Percentiles rank a stretch among this genome's conserved stretches.
Conservation (phyloP, 2,329 filamentous ascomycete species). For the Immersiporthe knoxdaviesiana region DNA sequence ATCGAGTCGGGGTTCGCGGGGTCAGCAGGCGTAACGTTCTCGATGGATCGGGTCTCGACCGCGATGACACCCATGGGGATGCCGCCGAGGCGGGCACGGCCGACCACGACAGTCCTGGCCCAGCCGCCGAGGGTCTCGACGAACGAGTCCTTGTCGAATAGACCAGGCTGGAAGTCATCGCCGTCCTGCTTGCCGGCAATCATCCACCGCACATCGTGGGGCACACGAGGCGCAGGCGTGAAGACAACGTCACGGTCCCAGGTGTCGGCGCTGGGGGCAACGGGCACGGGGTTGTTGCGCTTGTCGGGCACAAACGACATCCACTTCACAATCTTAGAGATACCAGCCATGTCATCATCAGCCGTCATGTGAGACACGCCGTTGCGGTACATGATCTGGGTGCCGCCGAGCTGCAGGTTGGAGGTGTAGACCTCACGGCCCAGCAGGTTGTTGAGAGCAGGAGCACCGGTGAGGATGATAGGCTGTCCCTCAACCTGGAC, state of each 20-base stretch:
- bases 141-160: conserved; percentile 97
- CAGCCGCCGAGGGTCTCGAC: conserved; percentile 95
- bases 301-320: conserved; percentile 96
- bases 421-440: conserved; percentile 98
- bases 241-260: conserved; percentile 95
- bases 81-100: conserved; percentile 92
- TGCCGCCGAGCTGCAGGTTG: conserved; percentile 97
- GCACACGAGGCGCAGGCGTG: conserved; percentile 78
- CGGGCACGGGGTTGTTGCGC: conserved; percentile 90
- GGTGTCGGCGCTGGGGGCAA: conserved; percentile 79
- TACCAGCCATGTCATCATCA: conserved; percentile 95
- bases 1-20: conserved; percentile 98
- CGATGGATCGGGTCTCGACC: conserved; percentile 92
- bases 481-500: conserved; percentile 99
- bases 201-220: conserved; percentile 93
- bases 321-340: conserved; percentile 98
- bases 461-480: conserved; percentile 96
- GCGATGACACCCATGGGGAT: conserved; percentile 98
- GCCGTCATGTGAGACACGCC: conserved; percentile 99
- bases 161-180: conserved; percentile 82
- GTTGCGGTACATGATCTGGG: conserved; percentile 99
- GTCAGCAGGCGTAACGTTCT: conserved; percentile 95
- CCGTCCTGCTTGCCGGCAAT: conserved; percentile 87
- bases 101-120: conserved; percentile 95
- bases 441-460: conserved; percentile 96